Conservation (phyloP, 148 eudicot genomes). For the Oxyria digyna region DNA sequence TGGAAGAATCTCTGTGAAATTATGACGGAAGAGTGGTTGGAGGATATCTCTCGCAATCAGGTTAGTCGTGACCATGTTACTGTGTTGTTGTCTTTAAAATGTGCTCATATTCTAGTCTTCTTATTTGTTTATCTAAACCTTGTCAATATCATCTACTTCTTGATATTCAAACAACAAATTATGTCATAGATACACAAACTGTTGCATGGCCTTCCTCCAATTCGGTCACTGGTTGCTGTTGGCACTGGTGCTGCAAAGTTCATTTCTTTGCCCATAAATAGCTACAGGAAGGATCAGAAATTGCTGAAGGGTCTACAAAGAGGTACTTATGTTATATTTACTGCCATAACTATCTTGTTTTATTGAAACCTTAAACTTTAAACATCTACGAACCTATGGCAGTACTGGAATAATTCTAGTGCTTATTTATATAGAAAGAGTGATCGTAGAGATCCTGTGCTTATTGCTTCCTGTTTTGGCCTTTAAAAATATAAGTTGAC, state of each 20-base stretch:
- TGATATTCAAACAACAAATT: not conserved
- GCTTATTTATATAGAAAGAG: not conserved
- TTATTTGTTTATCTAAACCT: not conserved
- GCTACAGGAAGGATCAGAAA: constrained; percentile 65
- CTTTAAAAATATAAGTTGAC: not conserved
- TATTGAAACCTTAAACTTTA: not conserved
- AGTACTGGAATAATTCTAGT: not conserved
- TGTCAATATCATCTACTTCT: not conserved
- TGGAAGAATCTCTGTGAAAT: constrained; percentile 75
- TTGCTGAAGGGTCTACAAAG: constrained; percentile 92
- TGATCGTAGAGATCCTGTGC: not conserved
- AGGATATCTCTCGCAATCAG: constrained; percentile 96
- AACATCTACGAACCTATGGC: not conserved
- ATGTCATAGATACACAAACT: constrained; percentile 62
- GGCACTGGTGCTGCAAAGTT: constrained; percentile 92
- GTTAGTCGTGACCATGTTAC: constrained; percentile 16
- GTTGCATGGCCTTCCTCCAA: constrained; percentile 70
- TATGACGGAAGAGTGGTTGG: constrained; percentile 79
- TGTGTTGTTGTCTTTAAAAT: not conserved
- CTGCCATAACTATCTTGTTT: not conserved
- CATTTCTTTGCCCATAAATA: constrained; percentile 72
- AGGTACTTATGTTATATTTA: constrained; percentile 30
- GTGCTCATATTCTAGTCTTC: not conserved
- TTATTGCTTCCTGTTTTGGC: not conserved
- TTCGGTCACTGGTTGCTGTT: constrained; percentile 77